Conservation (phyloP, 306 rosid species). For the Hylodesmum podocarpum region DNA sequence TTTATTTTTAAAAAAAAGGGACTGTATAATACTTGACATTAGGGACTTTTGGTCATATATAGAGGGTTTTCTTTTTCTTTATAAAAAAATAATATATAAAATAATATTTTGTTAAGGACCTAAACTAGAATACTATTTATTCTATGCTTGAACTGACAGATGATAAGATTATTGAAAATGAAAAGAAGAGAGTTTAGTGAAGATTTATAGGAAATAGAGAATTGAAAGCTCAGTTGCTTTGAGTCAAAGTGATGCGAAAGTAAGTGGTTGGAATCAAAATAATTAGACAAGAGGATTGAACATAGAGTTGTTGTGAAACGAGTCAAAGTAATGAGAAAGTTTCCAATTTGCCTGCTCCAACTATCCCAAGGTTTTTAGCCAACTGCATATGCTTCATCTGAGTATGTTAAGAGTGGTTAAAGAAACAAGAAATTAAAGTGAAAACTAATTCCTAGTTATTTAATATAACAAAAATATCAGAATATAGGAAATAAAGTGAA, state of each 20-base stretch:
- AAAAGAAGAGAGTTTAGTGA: neutral
- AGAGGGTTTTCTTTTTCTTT: too few species aligned
- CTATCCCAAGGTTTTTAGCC: neutral
- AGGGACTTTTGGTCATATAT: too few species aligned
- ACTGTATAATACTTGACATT: too few species aligned
- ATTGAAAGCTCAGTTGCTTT: neutral
- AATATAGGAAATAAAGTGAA: neutral
- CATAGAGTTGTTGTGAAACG: neutral
- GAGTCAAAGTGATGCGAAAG: slow-evolving; percentile 14
- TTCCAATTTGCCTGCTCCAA: slow-evolving; percentile 17
- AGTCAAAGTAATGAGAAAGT: neutral
- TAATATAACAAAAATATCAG: neutral
- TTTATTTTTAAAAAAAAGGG: too few species aligned
- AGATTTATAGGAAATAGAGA: neutral
- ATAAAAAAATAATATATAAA: too few species aligned
- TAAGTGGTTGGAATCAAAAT: neutral
- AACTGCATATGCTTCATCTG: neutral
- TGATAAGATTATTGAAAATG: neutral
- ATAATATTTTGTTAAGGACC: too few species aligned
- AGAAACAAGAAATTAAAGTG: too few species aligned
- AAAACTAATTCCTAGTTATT: too few species aligned
- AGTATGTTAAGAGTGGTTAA: too few species aligned
- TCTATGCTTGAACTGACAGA: too few species aligned
- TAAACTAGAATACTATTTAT: too few species aligned
- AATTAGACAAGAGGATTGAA: neutral